Percentiles rank a stretch among this genome's conserved stretches.
These are phyloP conservation scores for Phalaenopsis aphrodite DNA, from an alignment of 106 monocot species.

Conservation along the genomic window DNA sequence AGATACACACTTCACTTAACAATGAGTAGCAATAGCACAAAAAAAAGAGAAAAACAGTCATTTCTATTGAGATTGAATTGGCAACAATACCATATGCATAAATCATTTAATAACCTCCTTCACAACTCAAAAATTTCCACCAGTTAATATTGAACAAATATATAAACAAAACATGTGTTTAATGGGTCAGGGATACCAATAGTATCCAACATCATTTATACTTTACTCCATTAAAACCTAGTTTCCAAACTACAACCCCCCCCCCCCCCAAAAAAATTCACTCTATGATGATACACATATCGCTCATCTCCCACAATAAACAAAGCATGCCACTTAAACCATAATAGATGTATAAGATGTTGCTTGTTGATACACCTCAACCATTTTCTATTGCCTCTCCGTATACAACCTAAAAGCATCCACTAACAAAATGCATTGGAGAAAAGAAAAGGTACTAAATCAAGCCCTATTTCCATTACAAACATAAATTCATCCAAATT, in stretches of 20 bases:
- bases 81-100: background rate
- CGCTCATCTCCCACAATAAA: no score
- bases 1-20: no score
- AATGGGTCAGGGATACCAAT: background rate
- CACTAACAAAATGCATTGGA: no score
- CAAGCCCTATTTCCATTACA: no score
- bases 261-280: no score
- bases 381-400: no score
- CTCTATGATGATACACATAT: no score
- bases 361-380: slow-evolving; percentile 14
- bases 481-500: no score
- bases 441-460: no score
- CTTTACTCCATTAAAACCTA: background rate
- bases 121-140: background rate
- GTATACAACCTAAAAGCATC: no score
- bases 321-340: no score
- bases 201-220: background rate
- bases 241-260: background rate
- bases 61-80: background rate
- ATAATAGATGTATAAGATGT: background rate
- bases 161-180: background rate
- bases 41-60: background rate
- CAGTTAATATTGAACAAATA: background rate
- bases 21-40: no score
- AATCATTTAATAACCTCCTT: background rate